Percentiles rank a stretch among this genome's conserved stretches.
Evolutionary conservation across 768 basidiomycete genomes (phyloP).

Genomic region (Suillus hirtellus): DNA sequence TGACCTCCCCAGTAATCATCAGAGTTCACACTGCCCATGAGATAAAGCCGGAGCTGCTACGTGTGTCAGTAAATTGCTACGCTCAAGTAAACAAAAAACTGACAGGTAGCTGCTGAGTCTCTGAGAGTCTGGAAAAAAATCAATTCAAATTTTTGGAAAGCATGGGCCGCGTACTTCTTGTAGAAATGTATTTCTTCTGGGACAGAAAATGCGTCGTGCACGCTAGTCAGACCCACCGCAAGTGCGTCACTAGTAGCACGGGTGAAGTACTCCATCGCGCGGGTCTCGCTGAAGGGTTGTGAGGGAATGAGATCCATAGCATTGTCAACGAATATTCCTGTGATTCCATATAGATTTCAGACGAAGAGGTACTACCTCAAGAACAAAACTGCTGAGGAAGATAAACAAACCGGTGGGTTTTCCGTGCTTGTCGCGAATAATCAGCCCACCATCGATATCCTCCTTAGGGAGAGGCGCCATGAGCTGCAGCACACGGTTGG

Average conservation of each 20-base stretch:
- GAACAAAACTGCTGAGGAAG: constrained; percentile 13
- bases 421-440: constrained; percentile 61
- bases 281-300: constrained; percentile 58
- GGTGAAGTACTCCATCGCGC: constrained; percentile 65
- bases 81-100: constrained; percentile 23
- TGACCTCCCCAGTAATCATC: constrained; percentile 67
- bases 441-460: constrained; percentile 70
- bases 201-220: constrained; percentile 76
- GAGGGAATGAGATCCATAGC: constrained; percentile 76
- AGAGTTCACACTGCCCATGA: constrained; percentile 56
- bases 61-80: neutral
- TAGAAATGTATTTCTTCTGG: constrained; percentile 61
- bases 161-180: constrained; percentile 47
- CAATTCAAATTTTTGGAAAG: constrained; percentile 1
- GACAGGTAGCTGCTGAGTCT: constrained; percentile 67
- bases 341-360: neutral
- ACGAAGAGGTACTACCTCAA: neutral
- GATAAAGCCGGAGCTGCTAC: constrained; percentile 57
- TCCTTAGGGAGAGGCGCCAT: constrained; percentile 59
- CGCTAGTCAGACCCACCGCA: constrained; percentile 77
- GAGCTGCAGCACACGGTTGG: constrained; percentile 63
- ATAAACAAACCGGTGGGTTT: constrained; percentile 60
- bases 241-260: constrained; percentile 67
- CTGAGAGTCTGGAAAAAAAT: constrained; percentile 56
- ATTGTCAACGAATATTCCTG: constrained; percentile 83